Evolutionary conservation across 768 basidiomycete species (phyloP), one percentile per base, ranked within the genome.

Genomic region (Trametes coccinea): DNA sequence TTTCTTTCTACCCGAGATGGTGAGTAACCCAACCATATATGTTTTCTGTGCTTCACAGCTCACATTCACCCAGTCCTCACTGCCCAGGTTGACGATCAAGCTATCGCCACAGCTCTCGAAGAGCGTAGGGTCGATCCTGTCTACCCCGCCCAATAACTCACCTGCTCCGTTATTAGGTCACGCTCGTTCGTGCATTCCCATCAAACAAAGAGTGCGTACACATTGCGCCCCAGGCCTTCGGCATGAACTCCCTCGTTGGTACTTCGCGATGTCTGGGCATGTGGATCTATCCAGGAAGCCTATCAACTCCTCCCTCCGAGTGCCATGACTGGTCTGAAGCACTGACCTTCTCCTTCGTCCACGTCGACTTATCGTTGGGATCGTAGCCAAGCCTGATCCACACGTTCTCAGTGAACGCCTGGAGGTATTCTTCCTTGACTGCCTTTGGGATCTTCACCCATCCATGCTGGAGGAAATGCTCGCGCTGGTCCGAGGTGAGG

Each of bases 61-160:
- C 31, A 71, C 67, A n/a, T 67, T 51, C 4, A 43, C 55, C 66
- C 67, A 72, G 45, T 75, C 70, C 17, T 68, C 68, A 2, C 58
- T 67, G 14, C 76, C 76, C 3, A 78, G 64, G 60, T 78, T 78
- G 22, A 74, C 71, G 49, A 78, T 78, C 56, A 77, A 68, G 52
- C 70, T 73, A 56, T 75, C 73, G 34, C 70, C 71, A 50, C 71
- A 71, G 37, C 65, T 70, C 43, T 64, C 64, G 37, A 70, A 70
- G 2, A 69, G 56, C 7, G 64, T 67, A n/a, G 66, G 57, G 58
- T 75, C 69, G 48, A 77, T 68, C 14, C 73, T 68, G 29, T 77
- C 74, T 50, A 75, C 75, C 11, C 74, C 75, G 31, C 74, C 75
- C 11, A 74, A 60, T 16, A 77, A 57, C 44, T 78, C 77, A 51